Evolutionary conservation across 352 stramenopile genomes (phyloP), one percentile per base, ranked within the genome.

Genomic region (Globisporangium emineosum): DNA sequence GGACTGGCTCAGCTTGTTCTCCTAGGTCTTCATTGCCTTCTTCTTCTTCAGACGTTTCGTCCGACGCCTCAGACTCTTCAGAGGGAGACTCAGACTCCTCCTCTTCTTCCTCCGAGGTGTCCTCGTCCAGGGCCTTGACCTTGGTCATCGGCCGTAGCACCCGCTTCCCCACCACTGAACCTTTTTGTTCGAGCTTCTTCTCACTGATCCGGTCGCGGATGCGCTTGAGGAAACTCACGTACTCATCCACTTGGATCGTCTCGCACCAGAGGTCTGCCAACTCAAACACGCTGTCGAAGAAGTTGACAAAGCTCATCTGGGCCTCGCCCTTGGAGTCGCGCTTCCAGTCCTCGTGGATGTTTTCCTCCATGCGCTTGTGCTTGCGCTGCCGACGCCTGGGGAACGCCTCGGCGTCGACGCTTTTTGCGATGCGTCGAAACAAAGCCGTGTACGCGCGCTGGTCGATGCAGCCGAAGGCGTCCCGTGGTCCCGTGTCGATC

Each of bases 201-300:
- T 68, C 58, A 33, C 68, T 89, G 30, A 91, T 77, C 12, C 77
- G 57, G 8, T 69, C 53, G 4, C 73, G 61, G 12, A 91, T 45
- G 2, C 55, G 65, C 32, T 71, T 60, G 19, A 93, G 69, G 58
- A 93, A 92, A 3, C 47, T 42, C 29, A 87, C 64, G 47, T 93
- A 91, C 53, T 93, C 83, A 4, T 79, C 70, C 9, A 66, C 80
- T 29, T 93, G 71, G 50, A 86, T 91, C 7, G 75, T 86, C 55
- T 91, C 81, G 61, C 79, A 91, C 81, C 81, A 93, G 21, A 91
- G 66, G 68, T 93, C 81, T 0, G 75, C 79, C 9, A 92, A 64
- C 54, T 92, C 83, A 35, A 92, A 92, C 3, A 88, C 76, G 47
- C 76, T 86, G 49, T 93, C 78, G 17, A 91, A 89, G 63, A 91